These are phyloP conservation scores for Calocera cornea DNA, from an alignment of 768 basidiomycete species.

Conservation along the genomic window DNA sequence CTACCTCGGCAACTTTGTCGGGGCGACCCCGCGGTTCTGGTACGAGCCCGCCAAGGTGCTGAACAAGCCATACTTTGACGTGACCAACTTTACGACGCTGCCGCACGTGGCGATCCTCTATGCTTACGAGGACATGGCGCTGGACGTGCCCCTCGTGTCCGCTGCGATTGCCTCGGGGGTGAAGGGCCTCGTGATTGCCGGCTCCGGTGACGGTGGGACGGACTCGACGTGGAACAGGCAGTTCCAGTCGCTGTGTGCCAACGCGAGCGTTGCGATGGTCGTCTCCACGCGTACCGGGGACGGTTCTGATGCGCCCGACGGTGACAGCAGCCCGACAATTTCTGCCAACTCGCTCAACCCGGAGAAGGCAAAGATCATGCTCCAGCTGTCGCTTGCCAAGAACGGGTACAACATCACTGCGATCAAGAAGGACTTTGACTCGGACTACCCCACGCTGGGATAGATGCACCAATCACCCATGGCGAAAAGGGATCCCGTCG, in stretches of 20 bases:
- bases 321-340: neutral
- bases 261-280: constrained; percentile 1
- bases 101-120: constrained; percentile 16
- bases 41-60: constrained; percentile 19
- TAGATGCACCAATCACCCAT: too few species aligned
- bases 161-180: neutral
- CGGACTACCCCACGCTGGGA: neutral
- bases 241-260: neutral
- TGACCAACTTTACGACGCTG: constrained; percentile 8
- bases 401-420: constrained; percentile 6
- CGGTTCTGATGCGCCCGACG: neutral
- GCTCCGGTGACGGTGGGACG: neutral
- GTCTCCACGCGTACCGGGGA: neutral
- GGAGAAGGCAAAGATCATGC: constrained; percentile 4
- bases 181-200: neutral
- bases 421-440: neutral
- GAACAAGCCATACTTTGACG: constrained; percentile 17
- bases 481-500: too few species aligned
- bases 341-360: neutral
- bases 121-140: constrained; percentile 9
- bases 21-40: constrained; percentile 15
- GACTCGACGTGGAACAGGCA: neutral
- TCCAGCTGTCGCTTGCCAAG: constrained; percentile 3
- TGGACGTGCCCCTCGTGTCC: neutral
- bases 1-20: constrained; percentile 20